Evolutionary conservation across 2,329 filamentous ascomycete species (phyloP).

Genomic region (Cercospora zeae-maydis): DNA sequence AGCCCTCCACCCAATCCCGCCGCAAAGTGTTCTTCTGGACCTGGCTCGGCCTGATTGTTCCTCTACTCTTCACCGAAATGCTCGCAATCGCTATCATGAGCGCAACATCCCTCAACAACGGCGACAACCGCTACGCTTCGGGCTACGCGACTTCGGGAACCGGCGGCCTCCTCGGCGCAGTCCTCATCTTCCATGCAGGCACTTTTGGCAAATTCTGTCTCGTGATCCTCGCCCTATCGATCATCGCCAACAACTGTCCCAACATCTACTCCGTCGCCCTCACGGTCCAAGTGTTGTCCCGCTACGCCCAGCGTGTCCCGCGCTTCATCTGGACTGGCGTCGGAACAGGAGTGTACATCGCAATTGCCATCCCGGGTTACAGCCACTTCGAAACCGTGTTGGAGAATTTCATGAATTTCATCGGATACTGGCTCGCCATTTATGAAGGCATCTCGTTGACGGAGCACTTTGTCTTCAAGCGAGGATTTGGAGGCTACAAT

Average conservation of each 20-base stretch:
- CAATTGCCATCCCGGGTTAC: constrained; percentile 68
- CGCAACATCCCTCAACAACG: constrained; percentile 55
- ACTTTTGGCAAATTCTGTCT: constrained; percentile 69
- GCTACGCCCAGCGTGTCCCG: constrained; percentile 58
- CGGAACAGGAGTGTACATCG: constrained; percentile 61
- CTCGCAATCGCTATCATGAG: constrained; percentile 68
- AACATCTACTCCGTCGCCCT: constrained; percentile 63
- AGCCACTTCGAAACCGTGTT: constrained; percentile 61
- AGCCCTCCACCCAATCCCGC: constrained; percentile 59
- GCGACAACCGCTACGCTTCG: constrained; percentile 52
- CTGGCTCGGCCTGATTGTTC: constrained; percentile 65
- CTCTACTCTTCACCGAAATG: constrained; percentile 70
- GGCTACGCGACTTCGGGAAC: constrained; percentile 58
- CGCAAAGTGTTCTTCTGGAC: constrained; percentile 65
- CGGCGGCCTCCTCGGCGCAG: constrained; percentile 64
- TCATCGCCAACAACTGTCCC: constrained; percentile 47
- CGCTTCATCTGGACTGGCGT: constrained; percentile 65
- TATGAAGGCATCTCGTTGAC: constrained; percentile 64
- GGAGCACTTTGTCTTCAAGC: constrained; percentile 67
- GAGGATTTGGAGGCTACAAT: constrained; percentile 59
- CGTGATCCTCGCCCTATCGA: constrained; percentile 43
- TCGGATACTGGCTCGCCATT: constrained; percentile 70
- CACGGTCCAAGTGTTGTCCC: constrained; percentile 62
- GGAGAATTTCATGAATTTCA: constrained; percentile 63
- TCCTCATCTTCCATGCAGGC: constrained; percentile 61